Conservation (phyloP, 2,329 filamentous ascomycete species). For the Massarina eburnea region DNA sequence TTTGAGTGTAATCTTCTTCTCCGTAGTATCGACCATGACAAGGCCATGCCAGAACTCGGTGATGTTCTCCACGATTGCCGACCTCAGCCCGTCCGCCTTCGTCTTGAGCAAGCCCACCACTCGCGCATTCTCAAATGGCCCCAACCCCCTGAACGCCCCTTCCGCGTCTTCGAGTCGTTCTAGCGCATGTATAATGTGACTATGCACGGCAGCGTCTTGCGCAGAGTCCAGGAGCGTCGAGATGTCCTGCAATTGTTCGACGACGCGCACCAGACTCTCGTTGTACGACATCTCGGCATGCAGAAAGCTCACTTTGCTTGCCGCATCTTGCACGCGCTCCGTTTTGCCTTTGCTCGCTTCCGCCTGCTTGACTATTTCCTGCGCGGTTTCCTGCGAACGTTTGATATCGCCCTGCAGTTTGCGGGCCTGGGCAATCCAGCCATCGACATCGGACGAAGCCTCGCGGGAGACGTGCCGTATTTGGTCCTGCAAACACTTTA, state of each 20-base stretch:
- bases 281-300: conserved; percentile 63
- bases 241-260: conserved; percentile 56
- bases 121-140: conserved; percentile 62
- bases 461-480: conserved; percentile 76
- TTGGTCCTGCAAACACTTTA: conserved; percentile 52
- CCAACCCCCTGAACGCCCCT: conserved; percentile 60
- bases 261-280: conserved; percentile 51
- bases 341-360: conserved; percentile 68
- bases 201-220: conserved; percentile 48
- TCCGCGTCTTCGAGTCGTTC: conserved; percentile 53
- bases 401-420: conserved; percentile 84
- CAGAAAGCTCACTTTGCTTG: conserved; percentile 57
- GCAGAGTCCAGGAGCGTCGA: conserved; percentile 52
- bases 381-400: conserved; percentile 74
- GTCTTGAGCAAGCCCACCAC: conserved; percentile 66
- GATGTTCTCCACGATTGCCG: conserved; percentile 66
- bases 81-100: conserved; percentile 66
- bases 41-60: conserved; percentile 71
- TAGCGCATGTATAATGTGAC: conserved; percentile 51
- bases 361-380: conserved; percentile 76
- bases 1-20: conserved; percentile 59
- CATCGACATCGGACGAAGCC: conserved; percentile 75
- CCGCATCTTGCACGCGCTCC: conserved; percentile 63
- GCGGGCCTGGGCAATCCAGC: conserved; percentile 84
- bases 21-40: conserved; percentile 62